Evolutionary conservation across 805 yeast species (phyloP), one percentile per base, ranked within the genome.

Genomic region (Zygosaccharomyces rouxii): DNA sequence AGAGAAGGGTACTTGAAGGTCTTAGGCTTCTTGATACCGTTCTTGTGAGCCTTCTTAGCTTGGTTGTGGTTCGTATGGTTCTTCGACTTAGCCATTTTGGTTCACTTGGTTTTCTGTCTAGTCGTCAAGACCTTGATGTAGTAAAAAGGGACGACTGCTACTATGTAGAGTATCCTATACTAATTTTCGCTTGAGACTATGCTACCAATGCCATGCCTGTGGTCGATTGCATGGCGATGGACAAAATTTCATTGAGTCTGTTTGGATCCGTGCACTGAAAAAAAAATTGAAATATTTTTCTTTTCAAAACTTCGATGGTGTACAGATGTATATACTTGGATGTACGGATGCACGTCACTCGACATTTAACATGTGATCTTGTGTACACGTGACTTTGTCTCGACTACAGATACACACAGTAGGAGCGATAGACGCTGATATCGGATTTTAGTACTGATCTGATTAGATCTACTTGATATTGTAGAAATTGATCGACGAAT

Each of bases 61-160:
- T 92, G 98, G 95, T 94, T 94, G 80, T 94, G 99, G 79, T 89
- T 90, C 79, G 99, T 94, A 77, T 94, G 98, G 81, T 94, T 94
- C 97, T 94, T 94, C 66, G 98, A 92, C 82, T 94, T 94, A 77
- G 99, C 75, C 99, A 94, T 92, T 78, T 75, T 71, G 44, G 35
- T 41, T 41, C 28, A 41, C 26, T 41, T 58, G 59, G 43, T 46
- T 39, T 31, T 22, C 28, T 31, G 39, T 22, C 37, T 33, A 7
- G 18, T 33, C 21, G 37, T 14, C 37, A 33, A 33, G 37, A 33
- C 16, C 21, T 33, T 16, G 11, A 18, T 16, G 22, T n/a, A 33
- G 11, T 18, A 4, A 16, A 16, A 4, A 33, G 10, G 13, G 9
- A 33, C 16, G 21, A 33, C 4, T 14, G 19, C n/a, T 18, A n/a